These are phyloP conservation scores for Jacaranda mimosifolia DNA, from an alignment of 257 asterid species.

Conservation along the genomic window DNA sequence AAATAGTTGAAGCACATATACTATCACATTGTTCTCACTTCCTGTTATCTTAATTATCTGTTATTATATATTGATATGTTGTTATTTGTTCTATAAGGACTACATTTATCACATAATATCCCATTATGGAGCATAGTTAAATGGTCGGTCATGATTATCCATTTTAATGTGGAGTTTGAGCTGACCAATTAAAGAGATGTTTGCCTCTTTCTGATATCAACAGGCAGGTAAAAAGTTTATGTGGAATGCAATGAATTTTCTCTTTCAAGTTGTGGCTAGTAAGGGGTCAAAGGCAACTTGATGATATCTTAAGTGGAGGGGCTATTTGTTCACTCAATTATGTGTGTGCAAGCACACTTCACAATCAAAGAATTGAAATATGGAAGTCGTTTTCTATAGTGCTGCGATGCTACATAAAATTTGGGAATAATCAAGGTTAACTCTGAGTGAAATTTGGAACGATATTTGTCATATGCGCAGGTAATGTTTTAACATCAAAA, in stretches of 20 bases:
- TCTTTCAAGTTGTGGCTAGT: not conserved
- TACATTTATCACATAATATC: not conserved
- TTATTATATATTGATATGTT: not conserved
- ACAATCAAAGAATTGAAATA: too few relatives aligned
- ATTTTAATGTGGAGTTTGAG: not conserved
- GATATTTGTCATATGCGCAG: too few relatives aligned
- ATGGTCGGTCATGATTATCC: not conserved
- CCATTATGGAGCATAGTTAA: not conserved
- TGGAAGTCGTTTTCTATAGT: too few relatives aligned
- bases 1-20: too few relatives aligned
- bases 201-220: not conserved
- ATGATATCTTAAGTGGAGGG: not conserved
- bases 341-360: not conserved
- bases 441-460: too few relatives aligned
- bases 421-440: too few relatives aligned
- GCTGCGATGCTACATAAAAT: too few relatives aligned
- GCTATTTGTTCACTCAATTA: not conserved
- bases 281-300: not conserved
- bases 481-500: too few relatives aligned
- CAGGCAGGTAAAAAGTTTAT: not conserved
- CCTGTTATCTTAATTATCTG: too few relatives aligned
- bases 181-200: not conserved
- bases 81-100: conserved; percentile 7
- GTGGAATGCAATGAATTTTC: conserved; percentile 15
- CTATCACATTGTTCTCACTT: too few relatives aligned